These are phyloP conservation scores for Phytophthora vignae DNA, from an alignment of 352 stramenopile species.

Conservation along the genomic window DNA sequence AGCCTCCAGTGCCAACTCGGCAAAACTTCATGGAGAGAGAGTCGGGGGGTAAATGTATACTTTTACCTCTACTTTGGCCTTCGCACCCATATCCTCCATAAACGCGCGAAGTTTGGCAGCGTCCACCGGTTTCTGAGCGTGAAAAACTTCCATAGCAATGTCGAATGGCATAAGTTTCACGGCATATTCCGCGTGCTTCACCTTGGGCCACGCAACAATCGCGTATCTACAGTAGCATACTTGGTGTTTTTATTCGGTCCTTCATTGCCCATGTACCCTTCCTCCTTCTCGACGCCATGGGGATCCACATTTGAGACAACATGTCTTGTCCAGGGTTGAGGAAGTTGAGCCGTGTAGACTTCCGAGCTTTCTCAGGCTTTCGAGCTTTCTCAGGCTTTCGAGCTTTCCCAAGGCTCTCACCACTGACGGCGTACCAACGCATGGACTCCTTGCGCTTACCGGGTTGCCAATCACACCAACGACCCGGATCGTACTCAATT, in stretches of 20 bases:
- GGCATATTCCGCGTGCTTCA: not conserved
- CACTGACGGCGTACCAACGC: not conserved
- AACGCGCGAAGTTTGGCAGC: slow-evolving; percentile 3
- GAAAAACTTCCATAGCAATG: not conserved
- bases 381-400: not conserved
- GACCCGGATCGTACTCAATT: slow-evolving; percentile 11
- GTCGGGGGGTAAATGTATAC: not conserved
- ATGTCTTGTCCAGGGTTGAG: slow-evolving; percentile 27
- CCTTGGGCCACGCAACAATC: slow-evolving; percentile 19
- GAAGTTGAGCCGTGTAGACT: slow-evolving; percentile 12
- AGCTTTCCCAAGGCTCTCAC: not conserved
- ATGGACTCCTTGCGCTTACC: not conserved
- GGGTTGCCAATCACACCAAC: not conserved
- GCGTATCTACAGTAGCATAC: slow-evolving; percentile 20
- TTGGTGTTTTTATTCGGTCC: slow-evolving; percentile 22
- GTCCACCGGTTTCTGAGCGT: not conserved
- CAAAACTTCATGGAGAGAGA: not conserved
- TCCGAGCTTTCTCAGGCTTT: not conserved
- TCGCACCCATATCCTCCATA: slow-evolving; percentile 5
- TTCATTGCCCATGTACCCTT: slow-evolving; percentile 22
- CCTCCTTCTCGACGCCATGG: slow-evolving; percentile 20
- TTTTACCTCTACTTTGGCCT: not conserved
- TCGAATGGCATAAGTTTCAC: slow-evolving; percentile 4
- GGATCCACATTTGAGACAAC: slow-evolving; percentile 11
- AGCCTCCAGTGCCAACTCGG: not conserved